These are phyloP conservation scores for Aspergillus novofumigatus DNA, from an alignment of 2,329 filamentous ascomycete genomes.

Conservation along the genomic window DNA sequence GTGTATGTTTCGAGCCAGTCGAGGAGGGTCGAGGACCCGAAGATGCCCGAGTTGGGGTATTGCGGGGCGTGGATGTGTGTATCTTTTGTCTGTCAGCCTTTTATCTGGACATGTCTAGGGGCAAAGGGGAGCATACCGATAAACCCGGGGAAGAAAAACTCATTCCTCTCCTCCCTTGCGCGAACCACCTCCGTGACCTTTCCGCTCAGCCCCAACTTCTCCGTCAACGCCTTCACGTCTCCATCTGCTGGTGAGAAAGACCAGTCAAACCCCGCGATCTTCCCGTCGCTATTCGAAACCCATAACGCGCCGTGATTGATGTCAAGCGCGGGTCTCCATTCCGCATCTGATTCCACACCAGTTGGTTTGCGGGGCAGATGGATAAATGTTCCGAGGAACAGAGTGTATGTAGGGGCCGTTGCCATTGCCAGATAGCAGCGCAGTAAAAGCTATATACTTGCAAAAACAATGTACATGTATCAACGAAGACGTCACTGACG, in stretches of 20 bases:
- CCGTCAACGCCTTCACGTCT: constrained; percentile 23
- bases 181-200: constrained; percentile 31
- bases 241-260: constrained; percentile 18
- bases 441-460: no score
- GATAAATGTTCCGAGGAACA: constrained; percentile 62
- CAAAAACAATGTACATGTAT: no score
- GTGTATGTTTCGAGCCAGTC: constrained; percentile 95
- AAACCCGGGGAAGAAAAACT: constrained; percentile 47
- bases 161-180: constrained; percentile 38
- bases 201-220: constrained; percentile 30
- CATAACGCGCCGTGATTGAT: constrained; percentile 47
- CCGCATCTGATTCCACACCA: not conserved
- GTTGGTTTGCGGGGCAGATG: constrained; percentile 46
- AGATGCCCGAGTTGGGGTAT: constrained; percentile 90
- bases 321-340: constrained; percentile 47
- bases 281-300: constrained; percentile 31
- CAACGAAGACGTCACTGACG: no score
- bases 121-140: constrained; percentile 34
- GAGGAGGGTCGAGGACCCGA: constrained; percentile 86
- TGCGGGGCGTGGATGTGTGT: constrained; percentile 94
- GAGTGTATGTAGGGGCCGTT: constrained; percentile 21
- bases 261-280: constrained; percentile 35
- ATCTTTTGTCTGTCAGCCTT: constrained; percentile 54
- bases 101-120: not conserved
- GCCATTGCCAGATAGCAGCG: no score